Evolutionary conservation across 306 rosid genomes (phyloP).

Genomic region (Castanea crenata): DNA sequence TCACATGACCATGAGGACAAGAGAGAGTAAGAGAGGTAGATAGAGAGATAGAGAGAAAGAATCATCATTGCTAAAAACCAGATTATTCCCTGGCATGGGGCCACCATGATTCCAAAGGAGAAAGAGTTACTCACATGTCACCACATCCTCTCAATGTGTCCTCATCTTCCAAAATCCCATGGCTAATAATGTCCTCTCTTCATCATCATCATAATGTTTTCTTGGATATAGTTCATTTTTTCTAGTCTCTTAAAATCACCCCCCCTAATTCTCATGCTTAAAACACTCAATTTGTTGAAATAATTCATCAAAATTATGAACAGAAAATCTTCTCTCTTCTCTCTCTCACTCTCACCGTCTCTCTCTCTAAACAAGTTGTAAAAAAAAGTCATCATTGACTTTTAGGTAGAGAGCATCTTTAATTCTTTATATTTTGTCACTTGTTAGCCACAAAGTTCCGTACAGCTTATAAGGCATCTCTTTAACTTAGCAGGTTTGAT

Average conservation of each 20-base stretch:
- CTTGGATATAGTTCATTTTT: not conserved
- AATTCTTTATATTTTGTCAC: not conserved
- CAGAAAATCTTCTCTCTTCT: not conserved
- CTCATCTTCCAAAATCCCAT: conserved; percentile 36
- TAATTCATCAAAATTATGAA: not conserved
- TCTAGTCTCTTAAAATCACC: not conserved
- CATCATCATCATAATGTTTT: conserved; percentile 18
- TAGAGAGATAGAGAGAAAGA: conserved; percentile 17
- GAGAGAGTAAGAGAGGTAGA: conserved; percentile 27
- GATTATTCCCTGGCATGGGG: conserved; percentile 68
- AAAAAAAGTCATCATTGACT: conserved; percentile 19
- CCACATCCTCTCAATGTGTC: conserved; percentile 50
- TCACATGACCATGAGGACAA: conserved; percentile 36
- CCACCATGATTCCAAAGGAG: conserved; percentile 50
- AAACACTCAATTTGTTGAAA: not conserved
- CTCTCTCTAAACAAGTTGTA: not conserved
- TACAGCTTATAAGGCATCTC: not conserved
- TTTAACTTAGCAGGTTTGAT: not conserved
- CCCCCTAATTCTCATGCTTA: conserved; percentile 15
- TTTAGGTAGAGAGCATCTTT: not conserved
- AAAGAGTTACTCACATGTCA: conserved; percentile 56
- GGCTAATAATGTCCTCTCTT: conserved; percentile 16
- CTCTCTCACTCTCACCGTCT: not conserved
- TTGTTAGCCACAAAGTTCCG: not conserved
- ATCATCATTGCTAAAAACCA: conserved; percentile 61